Evolutionary conservation across 2,329 filamentous ascomycete genomes (phyloP).

Genomic region (Colletotrichum orbiculare): DNA sequence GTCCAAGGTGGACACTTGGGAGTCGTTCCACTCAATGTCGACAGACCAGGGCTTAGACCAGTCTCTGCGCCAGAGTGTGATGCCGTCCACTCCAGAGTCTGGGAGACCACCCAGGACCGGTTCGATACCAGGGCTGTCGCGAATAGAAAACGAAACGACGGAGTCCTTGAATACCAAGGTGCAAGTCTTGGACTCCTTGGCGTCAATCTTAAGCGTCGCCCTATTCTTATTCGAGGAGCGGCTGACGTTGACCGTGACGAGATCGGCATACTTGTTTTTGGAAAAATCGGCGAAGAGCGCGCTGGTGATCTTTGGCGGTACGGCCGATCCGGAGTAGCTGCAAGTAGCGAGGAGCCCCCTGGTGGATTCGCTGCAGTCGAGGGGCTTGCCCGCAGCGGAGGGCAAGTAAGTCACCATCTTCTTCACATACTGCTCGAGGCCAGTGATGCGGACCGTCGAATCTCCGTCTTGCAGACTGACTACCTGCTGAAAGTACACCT

Average conservation of each 20-base stretch:
- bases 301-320: conserved; percentile 62
- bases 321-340: conserved; percentile 71
- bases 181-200: conserved; percentile 82
- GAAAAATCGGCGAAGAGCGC: conserved; percentile 51
- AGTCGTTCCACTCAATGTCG: conserved; percentile 72
- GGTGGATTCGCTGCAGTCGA: conserved; percentile 61
- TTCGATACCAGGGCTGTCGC: conserved; percentile 68
- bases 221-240: conserved; percentile 52
- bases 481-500: conserved; percentile 87
- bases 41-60: conserved; percentile 84
- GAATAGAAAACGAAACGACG: conserved; percentile 72
- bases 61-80: conserved; percentile 84
- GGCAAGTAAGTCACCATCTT: conserved; percentile 77
- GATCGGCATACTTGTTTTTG: conserved; percentile 57
- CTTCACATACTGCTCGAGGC: conserved; percentile 74
- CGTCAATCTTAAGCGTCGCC: conserved; percentile 74
- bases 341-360: conserved; percentile 70
- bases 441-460: conserved; percentile 76
- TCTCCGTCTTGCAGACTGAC: conserved; percentile 76
- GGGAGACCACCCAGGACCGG: conserved; percentile 73
- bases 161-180: conserved; percentile 77
- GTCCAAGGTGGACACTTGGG: conserved; percentile 22
- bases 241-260: conserved; percentile 75
- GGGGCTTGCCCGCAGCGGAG: conserved; percentile 71
- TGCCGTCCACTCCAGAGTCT: conserved; percentile 70